phyloP scores from a whole-genome alignment of 1,139 yeast genomes.

The Martiniozyma asiatica region DNA sequence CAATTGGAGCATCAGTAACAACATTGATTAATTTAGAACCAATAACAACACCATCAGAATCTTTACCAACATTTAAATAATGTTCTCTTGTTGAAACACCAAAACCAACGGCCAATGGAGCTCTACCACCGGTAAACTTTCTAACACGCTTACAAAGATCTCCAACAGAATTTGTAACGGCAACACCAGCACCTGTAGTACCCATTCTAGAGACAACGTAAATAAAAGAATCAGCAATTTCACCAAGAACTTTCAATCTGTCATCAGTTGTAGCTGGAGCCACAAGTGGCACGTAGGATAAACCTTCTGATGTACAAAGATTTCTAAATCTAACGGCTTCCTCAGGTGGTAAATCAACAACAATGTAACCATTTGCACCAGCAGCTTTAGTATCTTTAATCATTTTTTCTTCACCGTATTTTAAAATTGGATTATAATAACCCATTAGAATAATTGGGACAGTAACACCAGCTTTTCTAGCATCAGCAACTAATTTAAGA shows the following conservation, averaged over 20 bases:
- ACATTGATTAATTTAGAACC: constrained; percentile 76
- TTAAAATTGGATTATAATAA: constrained; percentile 86
- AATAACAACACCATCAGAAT: constrained; percentile 90
- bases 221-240: constrained; percentile 87
- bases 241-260: constrained; percentile 63
- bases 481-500: constrained; percentile 58
- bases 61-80: constrained; percentile 62
- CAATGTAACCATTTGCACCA: constrained; percentile 91
- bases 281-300: constrained; percentile 83
- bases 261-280: constrained; percentile 95
- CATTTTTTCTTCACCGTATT: constrained; percentile 79
- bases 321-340: constrained; percentile 84
- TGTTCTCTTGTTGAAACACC: constrained; percentile 95
- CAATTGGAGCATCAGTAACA: constrained; percentile 51
- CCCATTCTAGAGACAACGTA: constrained; percentile 98
- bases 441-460: constrained; percentile 94
- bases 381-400: constrained; percentile 67
- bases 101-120: constrained; percentile 92
- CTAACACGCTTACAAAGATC: constrained; percentile 67
- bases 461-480: constrained; percentile 73
- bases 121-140: constrained; percentile 53
- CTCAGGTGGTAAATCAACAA: constrained; percentile 96
- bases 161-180: constrained; percentile 54
- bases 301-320: constrained; percentile 51
- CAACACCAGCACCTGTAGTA: constrained; percentile 77